Evolutionary conservation across 768 basidiomycete species (phyloP).

Genomic region (Albatrellus ellisii): DNA sequence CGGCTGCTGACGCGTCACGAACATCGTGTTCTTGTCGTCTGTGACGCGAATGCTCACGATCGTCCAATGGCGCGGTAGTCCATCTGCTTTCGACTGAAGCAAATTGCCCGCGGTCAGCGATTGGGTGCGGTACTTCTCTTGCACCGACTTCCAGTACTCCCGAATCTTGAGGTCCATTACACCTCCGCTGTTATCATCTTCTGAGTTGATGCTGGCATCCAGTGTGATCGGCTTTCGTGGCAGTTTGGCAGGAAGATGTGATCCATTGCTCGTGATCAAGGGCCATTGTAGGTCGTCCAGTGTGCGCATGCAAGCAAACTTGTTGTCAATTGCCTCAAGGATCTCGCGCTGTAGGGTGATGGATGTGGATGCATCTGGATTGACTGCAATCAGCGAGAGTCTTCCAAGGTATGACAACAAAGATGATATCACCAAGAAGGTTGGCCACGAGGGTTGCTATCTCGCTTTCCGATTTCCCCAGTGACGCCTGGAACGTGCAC

Average conservation of each 20-base stretch:
- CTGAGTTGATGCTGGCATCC: conserved; percentile 18
- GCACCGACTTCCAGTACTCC: conserved; percentile 51
- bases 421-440: conserved; percentile 43
- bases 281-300: conserved; percentile 74
- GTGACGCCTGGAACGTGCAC: conserved; percentile 64
- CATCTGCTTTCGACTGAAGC: conserved; percentile 26
- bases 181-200: conserved; percentile 25
- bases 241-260: conserved; percentile 20
- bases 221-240: conserved; percentile 13
- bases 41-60: conserved; percentile 75
- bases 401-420: too few species aligned
- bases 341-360: conserved; percentile 80
- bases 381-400: neutral
- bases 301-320: conserved; percentile 33
- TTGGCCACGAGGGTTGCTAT: conserved; percentile 44
- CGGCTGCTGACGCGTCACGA: conserved; percentile 67
- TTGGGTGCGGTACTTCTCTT: conserved; percentile 38
- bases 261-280: conserved; percentile 30
- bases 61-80: conserved; percentile 69
- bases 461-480: conserved; percentile 44
- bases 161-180: conserved; percentile 23
- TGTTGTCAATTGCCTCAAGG: conserved; percentile 66
- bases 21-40: conserved; percentile 70
- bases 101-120: conserved; percentile 28
- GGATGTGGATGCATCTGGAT: conserved; percentile 56